Evolutionary conservation across 768 basidiomycete genomes (phyloP).

Genomic region (Antrodiella citrinella): DNA sequence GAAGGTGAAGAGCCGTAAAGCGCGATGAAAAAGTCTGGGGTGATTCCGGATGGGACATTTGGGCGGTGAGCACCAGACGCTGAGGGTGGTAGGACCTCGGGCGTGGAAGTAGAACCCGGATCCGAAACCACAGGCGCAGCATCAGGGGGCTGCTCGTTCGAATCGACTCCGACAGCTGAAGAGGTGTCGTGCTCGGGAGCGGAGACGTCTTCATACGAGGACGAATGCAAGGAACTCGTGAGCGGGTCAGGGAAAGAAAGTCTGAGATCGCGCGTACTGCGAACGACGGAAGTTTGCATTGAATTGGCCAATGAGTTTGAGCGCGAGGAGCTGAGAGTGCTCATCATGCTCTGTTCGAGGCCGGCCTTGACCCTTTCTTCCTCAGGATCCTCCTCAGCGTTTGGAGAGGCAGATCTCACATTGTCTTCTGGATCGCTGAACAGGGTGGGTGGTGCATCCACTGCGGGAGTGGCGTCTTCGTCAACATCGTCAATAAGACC

Average conservation of each 20-base stretch:
- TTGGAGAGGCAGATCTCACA: background rate
- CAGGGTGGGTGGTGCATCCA: conserved; percentile 7
- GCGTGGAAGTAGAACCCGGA: conserved; percentile 24
- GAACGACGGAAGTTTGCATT: conserved; percentile 38
- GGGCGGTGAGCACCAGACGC: conserved; percentile 14
- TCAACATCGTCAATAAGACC: conserved; percentile 63
- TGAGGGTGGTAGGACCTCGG: conserved; percentile 26
- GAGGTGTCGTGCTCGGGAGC: conserved; percentile 20
- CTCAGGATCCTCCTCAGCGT: conserved; percentile 30
- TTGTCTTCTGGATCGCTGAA: conserved; percentile 15
- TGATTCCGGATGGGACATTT: conserved; percentile 17
- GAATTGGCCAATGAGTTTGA: conserved; percentile 46
- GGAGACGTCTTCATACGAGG: conserved; percentile 48
- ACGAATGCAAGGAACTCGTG: conserved; percentile 41
- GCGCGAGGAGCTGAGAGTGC: conserved; percentile 70
- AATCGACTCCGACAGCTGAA: conserved; percentile 12
- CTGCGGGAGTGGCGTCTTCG: conserved; percentile 25
- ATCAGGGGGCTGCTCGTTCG: background rate
- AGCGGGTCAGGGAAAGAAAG: conserved; percentile 81
- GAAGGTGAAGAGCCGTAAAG: conserved; percentile 58
- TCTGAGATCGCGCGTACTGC: conserved; percentile 58
- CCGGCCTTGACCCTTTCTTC: conserved; percentile 71
- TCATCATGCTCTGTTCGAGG: conserved; percentile 76
- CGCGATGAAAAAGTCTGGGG: conserved; percentile 47
- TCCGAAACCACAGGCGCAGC: conserved; percentile 20